A percentile compares a stretch with the other conserved stretches of the same genome.
Evolutionary conservation across 208 protist species (phyloP).

Genomic region (Leishmania tarentolae): DNA sequence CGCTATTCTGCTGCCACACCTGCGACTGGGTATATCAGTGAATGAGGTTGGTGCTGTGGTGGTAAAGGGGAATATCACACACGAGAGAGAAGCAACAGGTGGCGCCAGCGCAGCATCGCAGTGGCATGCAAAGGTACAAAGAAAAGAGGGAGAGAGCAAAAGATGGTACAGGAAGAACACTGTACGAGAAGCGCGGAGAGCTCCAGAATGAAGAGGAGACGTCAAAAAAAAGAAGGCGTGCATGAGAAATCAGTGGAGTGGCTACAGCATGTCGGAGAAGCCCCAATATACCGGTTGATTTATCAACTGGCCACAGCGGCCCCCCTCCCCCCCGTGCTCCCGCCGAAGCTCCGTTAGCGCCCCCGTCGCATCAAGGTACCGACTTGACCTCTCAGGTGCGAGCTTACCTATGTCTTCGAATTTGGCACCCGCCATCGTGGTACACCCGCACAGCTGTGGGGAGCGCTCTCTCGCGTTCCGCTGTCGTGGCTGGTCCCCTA

Average conservation of each 20-base stretch:
- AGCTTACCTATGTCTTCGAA: background rate
- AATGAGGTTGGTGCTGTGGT: background rate
- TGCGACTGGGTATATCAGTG: background rate
- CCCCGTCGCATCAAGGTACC: background rate
- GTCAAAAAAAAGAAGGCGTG: background rate
- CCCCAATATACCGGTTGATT: background rate
- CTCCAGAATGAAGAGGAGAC: background rate
- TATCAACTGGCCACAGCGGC: background rate
- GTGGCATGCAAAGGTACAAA: background rate
- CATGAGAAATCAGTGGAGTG: background rate
- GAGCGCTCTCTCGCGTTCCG: background rate
- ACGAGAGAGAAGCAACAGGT: background rate
- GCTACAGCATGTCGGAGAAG: background rate
- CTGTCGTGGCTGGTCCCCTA: background rate
- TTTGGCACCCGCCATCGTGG: background rate
- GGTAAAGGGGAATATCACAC: background rate
- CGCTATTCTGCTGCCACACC: too few species aligned
- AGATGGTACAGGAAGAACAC: background rate
- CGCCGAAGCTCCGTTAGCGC: background rate
- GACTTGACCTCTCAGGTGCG: background rate
- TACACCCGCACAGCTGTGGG: background rate
- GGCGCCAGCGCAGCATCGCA: background rate
- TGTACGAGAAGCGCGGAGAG: background rate
- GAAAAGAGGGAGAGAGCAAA: conserved; percentile 8
- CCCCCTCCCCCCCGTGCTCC: background rate